phyloP scores from a whole-genome alignment of 345 rosid species.

The Xanthoceras sorbifolium region DNA sequence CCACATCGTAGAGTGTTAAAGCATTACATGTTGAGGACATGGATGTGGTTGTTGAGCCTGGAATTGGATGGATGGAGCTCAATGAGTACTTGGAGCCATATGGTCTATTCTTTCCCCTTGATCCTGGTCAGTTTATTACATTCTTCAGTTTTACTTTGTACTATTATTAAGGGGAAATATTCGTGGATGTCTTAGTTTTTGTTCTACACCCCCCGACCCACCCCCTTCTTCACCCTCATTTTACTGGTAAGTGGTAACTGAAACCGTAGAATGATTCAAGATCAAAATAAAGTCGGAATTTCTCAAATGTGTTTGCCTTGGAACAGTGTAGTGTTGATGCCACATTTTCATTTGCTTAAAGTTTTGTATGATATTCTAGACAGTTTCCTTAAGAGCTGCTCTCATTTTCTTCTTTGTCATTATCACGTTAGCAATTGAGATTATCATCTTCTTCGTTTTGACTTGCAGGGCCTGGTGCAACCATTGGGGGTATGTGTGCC shows the following conservation, averaged over 20 bases:
- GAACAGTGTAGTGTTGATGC: neutral
- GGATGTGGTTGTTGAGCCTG: conserved; percentile 98
- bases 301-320: conserved; percentile 2
- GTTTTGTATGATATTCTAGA: neutral
- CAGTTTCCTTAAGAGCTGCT: neutral
- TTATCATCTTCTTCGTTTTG: conserved; percentile 16
- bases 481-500: conserved; percentile 96
- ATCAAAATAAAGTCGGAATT: neutral
- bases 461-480: conserved; percentile 88
- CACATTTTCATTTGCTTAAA: conserved; percentile 6
- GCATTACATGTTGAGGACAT: conserved; percentile 86
- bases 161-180: neutral
- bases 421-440: conserved; percentile 8
- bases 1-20: conserved; percentile 62
- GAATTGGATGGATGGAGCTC: conserved; percentile 95
- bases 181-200: neutral
- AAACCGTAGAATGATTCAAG: conserved; percentile 5
- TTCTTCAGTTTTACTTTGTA: neutral
- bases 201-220: too few relatives aligned
- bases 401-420: conserved; percentile 2
- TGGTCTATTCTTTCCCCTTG: conserved; percentile 92
- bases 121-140: conserved; percentile 64
- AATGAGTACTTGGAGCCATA: conserved; percentile 84
- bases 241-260: neutral
- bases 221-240: neutral